These are phyloP conservation scores for Neurospora hispaniola DNA, from an alignment of 495 filamentous ascomycete genomes.

Conservation along the genomic window DNA sequence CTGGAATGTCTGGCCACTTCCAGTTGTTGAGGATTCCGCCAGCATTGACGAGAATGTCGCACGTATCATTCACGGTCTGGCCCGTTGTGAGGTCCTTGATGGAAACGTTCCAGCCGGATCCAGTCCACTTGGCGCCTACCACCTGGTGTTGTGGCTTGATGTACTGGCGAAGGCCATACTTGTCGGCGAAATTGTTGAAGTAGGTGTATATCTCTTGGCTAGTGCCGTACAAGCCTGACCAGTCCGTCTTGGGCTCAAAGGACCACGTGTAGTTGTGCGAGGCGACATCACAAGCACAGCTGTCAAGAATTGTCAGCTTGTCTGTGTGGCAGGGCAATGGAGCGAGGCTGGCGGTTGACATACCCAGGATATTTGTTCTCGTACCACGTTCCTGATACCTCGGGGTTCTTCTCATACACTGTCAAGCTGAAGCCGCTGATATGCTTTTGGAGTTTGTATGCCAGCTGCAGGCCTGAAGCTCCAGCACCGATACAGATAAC, in stretches of 20 bases:
- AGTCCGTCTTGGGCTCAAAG: slow-evolving; percentile 32
- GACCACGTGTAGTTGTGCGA: slow-evolving; percentile 21
- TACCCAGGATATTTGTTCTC: not conserved
- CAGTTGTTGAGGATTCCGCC: not conserved
- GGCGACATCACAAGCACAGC: slow-evolving; percentile 4
- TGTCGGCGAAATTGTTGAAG: slow-evolving; percentile 23
- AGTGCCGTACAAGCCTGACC: slow-evolving; percentile 26
- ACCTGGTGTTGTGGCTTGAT: slow-evolving; percentile 23
- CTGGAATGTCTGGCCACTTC: slow-evolving; percentile 39
- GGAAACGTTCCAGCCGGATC: not conserved
- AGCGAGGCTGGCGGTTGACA: not conserved
- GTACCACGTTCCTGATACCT: not conserved
- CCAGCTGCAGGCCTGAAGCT: slow-evolving; percentile 18
- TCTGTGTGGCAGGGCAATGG: not conserved
- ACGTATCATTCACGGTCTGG: not conserved
- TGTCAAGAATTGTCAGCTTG: not conserved
- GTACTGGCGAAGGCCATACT: slow-evolving; percentile 24
- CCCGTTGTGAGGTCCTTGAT: not conserved
- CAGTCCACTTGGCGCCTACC: slow-evolving; percentile 18
- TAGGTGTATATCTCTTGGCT: slow-evolving; percentile 24
- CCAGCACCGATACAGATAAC: slow-evolving; percentile 22
- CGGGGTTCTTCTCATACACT: not conserved
- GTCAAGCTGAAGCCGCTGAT: not conserved
- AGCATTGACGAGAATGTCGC: not conserved
- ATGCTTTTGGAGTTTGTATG: slow-evolving; percentile 17